phyloP scores from a whole-genome alignment of 257 asterid species.

The Nicotiana tabacum region DNA sequence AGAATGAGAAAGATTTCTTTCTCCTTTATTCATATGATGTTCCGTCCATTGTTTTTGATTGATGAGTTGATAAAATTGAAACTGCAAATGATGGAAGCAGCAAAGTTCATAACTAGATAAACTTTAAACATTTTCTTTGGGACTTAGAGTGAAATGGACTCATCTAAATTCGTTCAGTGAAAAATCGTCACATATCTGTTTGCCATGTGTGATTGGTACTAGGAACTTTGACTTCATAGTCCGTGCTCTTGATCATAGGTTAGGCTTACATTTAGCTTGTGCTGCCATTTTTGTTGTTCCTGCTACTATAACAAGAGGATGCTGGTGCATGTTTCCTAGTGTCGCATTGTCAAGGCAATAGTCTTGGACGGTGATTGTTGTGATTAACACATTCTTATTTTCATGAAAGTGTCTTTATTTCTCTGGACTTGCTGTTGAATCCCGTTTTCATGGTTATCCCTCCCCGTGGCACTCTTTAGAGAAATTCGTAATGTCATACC shows the following conservation, averaged over 20 bases:
- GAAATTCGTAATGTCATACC: neutral
- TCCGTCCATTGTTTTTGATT: neutral
- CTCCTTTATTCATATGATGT: neutral
- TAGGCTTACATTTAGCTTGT: neutral
- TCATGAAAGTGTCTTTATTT: neutral
- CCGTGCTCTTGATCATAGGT: neutral
- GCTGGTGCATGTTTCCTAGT: neutral
- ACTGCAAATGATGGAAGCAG: neutral
- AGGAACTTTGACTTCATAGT: neutral
- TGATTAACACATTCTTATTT: neutral
- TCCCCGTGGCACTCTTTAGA: neutral
- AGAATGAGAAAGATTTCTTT: neutral
- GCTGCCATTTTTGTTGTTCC: neutral
- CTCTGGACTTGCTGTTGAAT: neutral
- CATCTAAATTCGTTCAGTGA: neutral
- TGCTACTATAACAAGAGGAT: neutral
- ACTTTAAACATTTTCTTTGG: neutral
- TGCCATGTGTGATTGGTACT: neutral
- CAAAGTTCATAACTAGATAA: no score
- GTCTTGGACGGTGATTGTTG: neutral
- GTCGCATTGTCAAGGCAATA: neutral
- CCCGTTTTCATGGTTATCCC: neutral
- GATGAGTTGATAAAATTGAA: neutral
- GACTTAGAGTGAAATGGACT: neutral
- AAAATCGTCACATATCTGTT: neutral